These are phyloP conservation scores for Alternaria triticimaculans DNA, from an alignment of 2,329 filamentous ascomycete genomes.

Conservation along the genomic window DNA sequence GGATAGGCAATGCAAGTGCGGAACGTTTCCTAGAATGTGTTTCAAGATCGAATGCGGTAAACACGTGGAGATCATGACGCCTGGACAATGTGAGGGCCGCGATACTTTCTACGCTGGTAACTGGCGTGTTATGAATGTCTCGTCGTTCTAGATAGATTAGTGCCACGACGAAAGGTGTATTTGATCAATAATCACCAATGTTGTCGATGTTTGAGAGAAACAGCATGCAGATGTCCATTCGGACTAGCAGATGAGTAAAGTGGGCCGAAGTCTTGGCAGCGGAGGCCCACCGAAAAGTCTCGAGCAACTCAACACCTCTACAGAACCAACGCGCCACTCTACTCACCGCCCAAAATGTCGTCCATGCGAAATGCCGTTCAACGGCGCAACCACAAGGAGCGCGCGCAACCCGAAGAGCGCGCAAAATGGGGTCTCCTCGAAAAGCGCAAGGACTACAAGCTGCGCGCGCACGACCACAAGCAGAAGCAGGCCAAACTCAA, in stretches of 20 bases:
- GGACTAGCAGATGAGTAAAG: neutral
- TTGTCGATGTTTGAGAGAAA: neutral
- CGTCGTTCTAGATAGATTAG: neutral
- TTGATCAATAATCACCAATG: neutral
- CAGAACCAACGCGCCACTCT: neutral
- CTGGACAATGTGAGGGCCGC: neutral
- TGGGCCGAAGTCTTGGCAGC: constrained; percentile 3
- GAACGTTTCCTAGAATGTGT: neutral
- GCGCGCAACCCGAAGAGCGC: constrained; percentile 84
- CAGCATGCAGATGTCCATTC: neutral
- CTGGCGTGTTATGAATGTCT: neutral
- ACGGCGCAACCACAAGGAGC: constrained; percentile 86
- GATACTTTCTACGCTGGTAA: neutral
- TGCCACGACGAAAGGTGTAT: too few species aligned
- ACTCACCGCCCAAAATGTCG: constrained; percentile 31
- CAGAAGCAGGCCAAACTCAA: constrained; percentile 66
- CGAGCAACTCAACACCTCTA: neutral
- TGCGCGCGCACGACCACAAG: constrained; percentile 69
- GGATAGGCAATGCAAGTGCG: neutral
- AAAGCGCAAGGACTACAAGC: constrained; percentile 85
- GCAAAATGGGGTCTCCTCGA: constrained; percentile 89
- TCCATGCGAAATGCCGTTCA: constrained; percentile 56
- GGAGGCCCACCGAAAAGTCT: constrained; percentile 6
- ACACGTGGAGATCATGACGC: neutral
- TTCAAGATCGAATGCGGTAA: neutral